phyloP scores from a whole-genome alignment of 768 basidiomycete genomes.

The Mycena polygramma region DNA sequence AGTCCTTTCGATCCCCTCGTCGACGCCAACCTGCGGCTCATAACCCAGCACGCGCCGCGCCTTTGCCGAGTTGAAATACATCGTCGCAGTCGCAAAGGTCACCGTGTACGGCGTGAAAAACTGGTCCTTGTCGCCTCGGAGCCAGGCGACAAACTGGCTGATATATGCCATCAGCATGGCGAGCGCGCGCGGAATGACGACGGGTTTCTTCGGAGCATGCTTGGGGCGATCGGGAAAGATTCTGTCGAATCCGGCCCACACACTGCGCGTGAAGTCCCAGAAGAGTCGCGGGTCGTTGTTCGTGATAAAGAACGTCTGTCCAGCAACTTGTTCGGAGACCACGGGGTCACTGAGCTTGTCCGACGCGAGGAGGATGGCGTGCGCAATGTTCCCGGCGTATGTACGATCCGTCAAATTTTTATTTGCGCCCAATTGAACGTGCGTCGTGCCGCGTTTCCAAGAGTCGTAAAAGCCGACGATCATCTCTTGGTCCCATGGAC shows the following conservation, averaged over 20 bases:
- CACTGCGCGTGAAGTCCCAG: conserved; percentile 75
- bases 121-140: conserved; percentile 11
- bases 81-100: conserved; percentile 20
- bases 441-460: conserved; percentile 24
- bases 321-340: conserved; percentile 76
- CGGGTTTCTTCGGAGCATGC: conserved; percentile 39
- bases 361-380: conserved; percentile 79
- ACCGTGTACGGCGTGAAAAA: conserved; percentile 23
- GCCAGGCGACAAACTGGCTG: conserved; percentile 17
- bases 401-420: conserved; percentile 81
- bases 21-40: conserved; percentile 75
- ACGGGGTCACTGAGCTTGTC: conserved; percentile 66
- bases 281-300: conserved; percentile 83
- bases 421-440: conserved; percentile 79
- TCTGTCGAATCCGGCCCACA: conserved; percentile 66
- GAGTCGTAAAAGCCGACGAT: conserved; percentile 22
- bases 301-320: conserved; percentile 82
- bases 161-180: conserved; percentile 46
- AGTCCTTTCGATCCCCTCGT: conserved; percentile 73
- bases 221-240: conserved; percentile 49
- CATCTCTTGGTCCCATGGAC: conserved; percentile 38
- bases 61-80: conserved; percentile 25
- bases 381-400: conserved; percentile 80
- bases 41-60: conserved; percentile 65
- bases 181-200: conserved; percentile 21